A percentile compares a stretch with the other conserved stretches of the same genome.
These are phyloP conservation scores for Alternaria longipes DNA, from an alignment of 2,329 filamentous ascomycete species.

Conservation along the genomic window DNA sequence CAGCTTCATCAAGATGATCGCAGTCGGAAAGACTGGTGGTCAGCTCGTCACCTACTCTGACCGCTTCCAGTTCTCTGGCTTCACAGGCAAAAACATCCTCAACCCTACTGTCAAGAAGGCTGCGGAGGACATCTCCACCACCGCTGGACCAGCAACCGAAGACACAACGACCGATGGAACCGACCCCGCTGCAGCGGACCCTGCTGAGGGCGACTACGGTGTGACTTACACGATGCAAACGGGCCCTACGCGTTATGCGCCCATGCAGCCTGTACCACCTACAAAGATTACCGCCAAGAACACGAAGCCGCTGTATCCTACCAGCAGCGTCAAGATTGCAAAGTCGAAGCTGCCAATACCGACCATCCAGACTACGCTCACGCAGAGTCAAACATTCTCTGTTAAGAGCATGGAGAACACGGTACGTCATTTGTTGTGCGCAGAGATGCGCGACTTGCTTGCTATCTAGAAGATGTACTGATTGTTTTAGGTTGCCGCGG, in stretches of 20 bases:
- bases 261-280: conserved; percentile 67
- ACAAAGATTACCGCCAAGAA: conserved; percentile 66
- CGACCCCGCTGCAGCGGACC: conserved; percentile 39
- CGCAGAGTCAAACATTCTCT: conserved; percentile 61
- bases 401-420: conserved; percentile 65
- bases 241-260: conserved; percentile 67
- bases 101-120: conserved; percentile 56
- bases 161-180: conserved; percentile 31
- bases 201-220: conserved; percentile 28
- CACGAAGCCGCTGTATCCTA: conserved; percentile 62
- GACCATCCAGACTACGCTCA: conserved; percentile 61
- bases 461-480: conserved; percentile 18
- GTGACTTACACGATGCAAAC: conserved; percentile 66
- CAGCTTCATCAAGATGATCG: conserved; percentile 60
- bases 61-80: conserved; percentile 71
- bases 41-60: conserved; percentile 67
- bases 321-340: conserved; percentile 64
- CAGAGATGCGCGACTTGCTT: neutral
- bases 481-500: conserved; percentile 61
- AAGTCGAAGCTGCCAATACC: conserved; percentile 59
- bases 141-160: conserved; percentile 38
- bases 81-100: conserved; percentile 71
- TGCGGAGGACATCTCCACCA: conserved; percentile 34
- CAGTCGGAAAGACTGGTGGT: conserved; percentile 63
- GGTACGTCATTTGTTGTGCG: conserved; percentile 54